Percentiles rank a stretch among this genome's conserved stretches.
These are phyloP conservation scores for Phialophora chinensis DNA, from an alignment of 2,329 filamentous ascomycete species.

Conservation along the genomic window DNA sequence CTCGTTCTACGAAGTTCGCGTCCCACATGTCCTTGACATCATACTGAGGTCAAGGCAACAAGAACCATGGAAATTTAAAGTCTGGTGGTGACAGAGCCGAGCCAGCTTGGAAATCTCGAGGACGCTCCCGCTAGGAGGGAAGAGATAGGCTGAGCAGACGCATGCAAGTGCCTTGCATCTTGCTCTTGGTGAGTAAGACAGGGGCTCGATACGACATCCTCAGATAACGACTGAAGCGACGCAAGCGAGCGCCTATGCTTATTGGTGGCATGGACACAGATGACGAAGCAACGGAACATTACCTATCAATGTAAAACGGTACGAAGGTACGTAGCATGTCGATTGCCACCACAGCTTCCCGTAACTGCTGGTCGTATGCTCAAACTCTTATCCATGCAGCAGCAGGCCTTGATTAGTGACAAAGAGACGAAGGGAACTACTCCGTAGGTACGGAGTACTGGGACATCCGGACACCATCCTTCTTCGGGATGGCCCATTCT, in stretches of 20 bases:
- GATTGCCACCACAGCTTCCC: not conserved
- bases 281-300: not conserved
- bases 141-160: not conserved
- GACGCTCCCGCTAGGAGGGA: not conserved
- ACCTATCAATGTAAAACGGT: too few species aligned
- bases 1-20: not conserved
- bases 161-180: conserved; percentile 9
- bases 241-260: not conserved
- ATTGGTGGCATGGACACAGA: not conserved
- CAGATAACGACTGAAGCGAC: not conserved
- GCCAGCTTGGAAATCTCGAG: not conserved
- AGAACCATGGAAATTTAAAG: not conserved
- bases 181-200: not conserved
- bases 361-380: not conserved
- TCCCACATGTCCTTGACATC: conserved; percentile 7
- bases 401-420: not conserved
- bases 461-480: not conserved
- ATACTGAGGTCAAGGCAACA: not conserved
- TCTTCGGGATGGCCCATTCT: not conserved
- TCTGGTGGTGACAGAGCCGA: not conserved
- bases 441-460: too few species aligned
- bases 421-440: too few species aligned
- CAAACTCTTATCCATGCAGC: not conserved
- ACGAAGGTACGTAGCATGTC: not conserved
- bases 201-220: not conserved